These are phyloP conservation scores for Epichloe uncinata DNA, from an alignment of 2,329 filamentous ascomycete species.

Conservation along the genomic window DNA sequence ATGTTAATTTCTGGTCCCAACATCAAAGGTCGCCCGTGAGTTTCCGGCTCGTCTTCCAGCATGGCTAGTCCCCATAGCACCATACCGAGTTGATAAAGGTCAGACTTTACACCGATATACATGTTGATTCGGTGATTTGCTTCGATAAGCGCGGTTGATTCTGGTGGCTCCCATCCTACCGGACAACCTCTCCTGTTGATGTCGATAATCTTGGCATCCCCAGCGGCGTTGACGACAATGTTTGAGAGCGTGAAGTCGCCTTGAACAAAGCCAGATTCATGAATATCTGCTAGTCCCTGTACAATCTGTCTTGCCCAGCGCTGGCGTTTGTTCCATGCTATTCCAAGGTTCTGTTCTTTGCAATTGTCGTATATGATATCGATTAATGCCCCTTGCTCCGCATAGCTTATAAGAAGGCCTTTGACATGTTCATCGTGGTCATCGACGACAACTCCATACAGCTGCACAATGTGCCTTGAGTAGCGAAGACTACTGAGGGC, in stretches of 20 bases:
- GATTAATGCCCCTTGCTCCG: constrained; percentile 73
- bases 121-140: constrained; percentile 85
- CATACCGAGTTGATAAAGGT: constrained; percentile 94
- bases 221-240: constrained; percentile 76
- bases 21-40: constrained; percentile 55
- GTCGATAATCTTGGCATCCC: constrained; percentile 93
- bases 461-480: constrained; percentile 66
- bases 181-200: constrained; percentile 97
- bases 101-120: constrained; percentile 97
- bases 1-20: constrained; percentile 46
- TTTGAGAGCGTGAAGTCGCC: constrained; percentile 96
- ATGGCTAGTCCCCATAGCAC: constrained; percentile 85
- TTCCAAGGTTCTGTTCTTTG: constrained; percentile 39
- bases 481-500: constrained; percentile 67
- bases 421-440: constrained; percentile 76
- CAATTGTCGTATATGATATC: constrained; percentile 76
- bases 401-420: constrained; percentile 79
- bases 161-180: constrained; percentile 93
- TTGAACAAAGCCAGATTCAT: constrained; percentile 92
- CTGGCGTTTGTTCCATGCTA: constrained; percentile 61
- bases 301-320: constrained; percentile 89
- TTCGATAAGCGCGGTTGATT: constrained; percentile 73
- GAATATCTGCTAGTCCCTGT: constrained; percentile 77
- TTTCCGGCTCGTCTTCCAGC: constrained; percentile 81
- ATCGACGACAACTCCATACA: constrained; percentile 80